phyloP scores from a whole-genome alignment of 257 asterid species.

The Solanum neorickii region DNA sequence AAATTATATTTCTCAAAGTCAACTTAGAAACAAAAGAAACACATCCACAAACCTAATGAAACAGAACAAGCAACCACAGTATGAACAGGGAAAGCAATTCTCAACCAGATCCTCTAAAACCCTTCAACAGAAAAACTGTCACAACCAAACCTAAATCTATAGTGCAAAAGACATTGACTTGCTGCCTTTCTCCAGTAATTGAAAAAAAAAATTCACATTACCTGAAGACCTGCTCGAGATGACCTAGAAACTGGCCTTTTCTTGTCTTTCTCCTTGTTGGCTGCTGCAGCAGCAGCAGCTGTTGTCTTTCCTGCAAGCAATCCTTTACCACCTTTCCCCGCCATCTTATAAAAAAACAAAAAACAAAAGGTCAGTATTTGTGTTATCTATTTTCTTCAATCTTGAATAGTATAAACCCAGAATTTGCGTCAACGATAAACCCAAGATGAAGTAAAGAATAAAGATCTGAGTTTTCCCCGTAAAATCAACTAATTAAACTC shows the following conservation, averaged over 20 bases:
- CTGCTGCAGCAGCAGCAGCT: constrained; percentile 67
- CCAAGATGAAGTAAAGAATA: background rate
- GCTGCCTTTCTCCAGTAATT: background rate
- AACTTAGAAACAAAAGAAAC: too few species aligned
- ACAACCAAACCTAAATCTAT: background rate
- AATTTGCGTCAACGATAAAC: background rate
- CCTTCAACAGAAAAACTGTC: background rate
- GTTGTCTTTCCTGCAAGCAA: constrained; percentile 92
- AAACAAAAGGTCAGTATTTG: background rate
- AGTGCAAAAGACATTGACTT: background rate
- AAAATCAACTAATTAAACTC: background rate
- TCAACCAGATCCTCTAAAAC: background rate
- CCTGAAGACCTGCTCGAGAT: constrained; percentile 97
- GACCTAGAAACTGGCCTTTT: constrained; percentile 77
- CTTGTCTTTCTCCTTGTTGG: constrained; percentile 80
- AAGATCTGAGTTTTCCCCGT: background rate
- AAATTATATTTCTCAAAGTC: too few species aligned
- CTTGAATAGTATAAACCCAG: background rate
- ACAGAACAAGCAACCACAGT: background rate
- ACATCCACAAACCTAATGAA: background rate
- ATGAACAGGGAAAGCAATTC: background rate
- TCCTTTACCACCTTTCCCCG: constrained; percentile 98
- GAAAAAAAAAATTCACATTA: background rate
- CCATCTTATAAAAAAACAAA: constrained; percentile 28
- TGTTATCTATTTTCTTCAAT: background rate